A percentile compares a stretch with the other conserved stretches of the same genome.
These are phyloP conservation scores for Tremellales sp. DNA, from an alignment of 1,284 basidiomycete genomes.

Conservation along the genomic window DNA sequence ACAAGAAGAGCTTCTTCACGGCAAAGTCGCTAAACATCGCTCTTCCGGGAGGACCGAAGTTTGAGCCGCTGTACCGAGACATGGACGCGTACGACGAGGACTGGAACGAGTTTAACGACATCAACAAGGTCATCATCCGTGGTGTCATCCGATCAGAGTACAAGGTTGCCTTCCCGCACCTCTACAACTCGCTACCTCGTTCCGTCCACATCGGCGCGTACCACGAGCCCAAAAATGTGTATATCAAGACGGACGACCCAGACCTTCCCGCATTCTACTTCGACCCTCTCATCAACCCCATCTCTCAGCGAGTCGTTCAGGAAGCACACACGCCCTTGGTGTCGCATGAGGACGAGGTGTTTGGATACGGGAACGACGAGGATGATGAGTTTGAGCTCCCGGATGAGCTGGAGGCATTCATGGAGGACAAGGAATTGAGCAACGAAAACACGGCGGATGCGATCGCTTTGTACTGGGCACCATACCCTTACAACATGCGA, in stretches of 20 bases:
- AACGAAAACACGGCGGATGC: slow-evolving; percentile 93
- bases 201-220: slow-evolving; percentile 89
- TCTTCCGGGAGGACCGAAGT: slow-evolving; percentile 97
- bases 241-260: slow-evolving; percentile 97
- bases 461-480: slow-evolving; percentile 98
- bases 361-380: slow-evolving; percentile 73
- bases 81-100: slow-evolving; percentile 98
- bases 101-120: slow-evolving; percentile 99
- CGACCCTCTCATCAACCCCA: slow-evolving; percentile 95
- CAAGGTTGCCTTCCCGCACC: slow-evolving; percentile 97
- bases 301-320: slow-evolving; percentile 78
- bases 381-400: slow-evolving; percentile 83
- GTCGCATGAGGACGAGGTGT: slow-evolving; percentile 85
- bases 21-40: slow-evolving; percentile 98
- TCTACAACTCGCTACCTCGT: slow-evolving; percentile 97
- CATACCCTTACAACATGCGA: slow-evolving; percentile 89
- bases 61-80: slow-evolving; percentile 85
- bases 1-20: slow-evolving; percentile 97
- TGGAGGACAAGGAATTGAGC: slow-evolving; percentile 74
- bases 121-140: slow-evolving; percentile 99
- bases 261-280: slow-evolving; percentile 99
- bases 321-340: slow-evolving; percentile 78
- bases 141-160: slow-evolving; percentile 99
- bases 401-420: slow-evolving; percentile 75
- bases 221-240: slow-evolving; percentile 94